phyloP scores from a whole-genome alignment of 176 grass and related monocot species.

The Coix lacrymajobi region DNA sequence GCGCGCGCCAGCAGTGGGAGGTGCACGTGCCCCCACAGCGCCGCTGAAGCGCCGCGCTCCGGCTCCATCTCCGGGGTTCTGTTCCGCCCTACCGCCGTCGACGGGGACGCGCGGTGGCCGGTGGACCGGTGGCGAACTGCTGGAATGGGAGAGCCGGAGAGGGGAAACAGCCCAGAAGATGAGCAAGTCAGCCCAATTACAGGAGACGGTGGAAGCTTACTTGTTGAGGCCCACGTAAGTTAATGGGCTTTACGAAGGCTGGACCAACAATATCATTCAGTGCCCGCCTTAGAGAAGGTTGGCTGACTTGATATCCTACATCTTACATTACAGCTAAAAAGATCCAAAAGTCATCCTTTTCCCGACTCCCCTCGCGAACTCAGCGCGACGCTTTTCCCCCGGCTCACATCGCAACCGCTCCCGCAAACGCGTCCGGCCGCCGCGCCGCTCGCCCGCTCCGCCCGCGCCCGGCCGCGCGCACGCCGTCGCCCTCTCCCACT shows the following conservation, averaged over 20 bases:
- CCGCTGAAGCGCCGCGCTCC: neutral
- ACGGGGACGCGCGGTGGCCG: neutral
- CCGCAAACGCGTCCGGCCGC: no score
- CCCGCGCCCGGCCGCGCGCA: no score
- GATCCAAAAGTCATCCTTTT: no score
- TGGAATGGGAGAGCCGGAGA: neutral
- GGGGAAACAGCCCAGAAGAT: neutral
- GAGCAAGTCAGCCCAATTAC: neutral
- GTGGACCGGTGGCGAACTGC: neutral
- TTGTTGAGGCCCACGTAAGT: neutral
- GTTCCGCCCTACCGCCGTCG: conserved; percentile 44
- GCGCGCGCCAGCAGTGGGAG: conserved; percentile 66
- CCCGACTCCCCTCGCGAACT: no score
- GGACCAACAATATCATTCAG: no score
- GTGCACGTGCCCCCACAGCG: conserved; percentile 62
- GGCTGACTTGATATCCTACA: no score
- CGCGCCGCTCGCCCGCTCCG: no score
- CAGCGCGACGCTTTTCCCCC: no score
- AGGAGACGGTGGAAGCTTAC: neutral
- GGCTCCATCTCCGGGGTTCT: conserved; percentile 14
- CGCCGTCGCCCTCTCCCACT: no score
- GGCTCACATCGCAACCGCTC: no score
- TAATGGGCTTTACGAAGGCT: neutral
- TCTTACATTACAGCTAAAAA: no score
- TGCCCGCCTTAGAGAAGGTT: no score